Evolutionary conservation across 1,284 basidiomycete species (phyloP).

Genomic region (Xerocomus amazonicus): DNA sequence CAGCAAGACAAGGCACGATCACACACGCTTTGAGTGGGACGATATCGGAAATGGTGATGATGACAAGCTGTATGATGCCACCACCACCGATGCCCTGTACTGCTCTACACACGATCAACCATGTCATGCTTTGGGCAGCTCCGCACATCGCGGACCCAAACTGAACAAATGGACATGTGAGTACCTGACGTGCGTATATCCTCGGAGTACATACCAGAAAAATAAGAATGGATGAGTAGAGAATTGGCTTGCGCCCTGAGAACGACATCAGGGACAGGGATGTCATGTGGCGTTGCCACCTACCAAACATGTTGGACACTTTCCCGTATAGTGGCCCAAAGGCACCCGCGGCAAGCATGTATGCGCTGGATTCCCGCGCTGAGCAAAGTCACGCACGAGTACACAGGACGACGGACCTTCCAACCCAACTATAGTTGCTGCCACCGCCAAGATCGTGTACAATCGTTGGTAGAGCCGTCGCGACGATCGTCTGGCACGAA

Average conservation of each 20-base stretch:
- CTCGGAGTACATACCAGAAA: conserved; percentile 56
- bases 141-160: conserved; percentile 81
- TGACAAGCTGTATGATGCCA: conserved; percentile 60
- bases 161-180: conserved; percentile 28
- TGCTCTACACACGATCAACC: conserved; percentile 72
- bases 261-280: not conserved
- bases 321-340: conserved; percentile 75
- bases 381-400: not conserved
- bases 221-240: conserved; percentile 63
- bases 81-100: conserved; percentile 84
- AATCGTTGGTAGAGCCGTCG: conserved; percentile 79
- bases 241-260: conserved; percentile 68
- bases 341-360: conserved; percentile 68
- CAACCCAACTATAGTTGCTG: conserved; percentile 71
- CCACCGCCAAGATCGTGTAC: conserved; percentile 67
- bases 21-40: conserved; percentile 69
- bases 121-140: conserved; percentile 74
- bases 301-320: conserved; percentile 58
- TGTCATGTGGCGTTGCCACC: not conserved
- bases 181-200: not conserved
- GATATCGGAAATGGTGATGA: conserved; percentile 81
- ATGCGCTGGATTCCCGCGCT: conserved; percentile 46
- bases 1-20: not conserved
- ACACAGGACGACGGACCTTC: conserved; percentile 46
- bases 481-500: conserved; percentile 62